Evolutionary conservation across 495 filamentous ascomycete species (phyloP).

Genomic region (Annulohypoxylon bovei): DNA sequence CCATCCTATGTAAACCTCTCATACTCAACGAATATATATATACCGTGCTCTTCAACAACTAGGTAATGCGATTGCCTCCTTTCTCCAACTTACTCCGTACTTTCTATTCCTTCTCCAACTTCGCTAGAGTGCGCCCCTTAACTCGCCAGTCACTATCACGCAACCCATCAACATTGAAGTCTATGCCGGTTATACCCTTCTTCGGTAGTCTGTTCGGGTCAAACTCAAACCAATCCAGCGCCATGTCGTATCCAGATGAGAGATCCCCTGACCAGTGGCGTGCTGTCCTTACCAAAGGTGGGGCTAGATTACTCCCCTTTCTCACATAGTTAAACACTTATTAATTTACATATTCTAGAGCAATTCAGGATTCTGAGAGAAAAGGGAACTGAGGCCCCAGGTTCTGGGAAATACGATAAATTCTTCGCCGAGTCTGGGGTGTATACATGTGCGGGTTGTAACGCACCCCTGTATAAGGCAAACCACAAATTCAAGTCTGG

Average conservation of each 20-base stretch:
- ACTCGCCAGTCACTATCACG: slow-evolving; percentile 11
- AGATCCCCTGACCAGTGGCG: slow-evolving; percentile 88
- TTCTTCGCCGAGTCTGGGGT: slow-evolving; percentile 78
- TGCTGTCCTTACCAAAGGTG: slow-evolving; percentile 80
- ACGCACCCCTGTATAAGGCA: slow-evolving; percentile 88
- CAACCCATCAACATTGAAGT: slow-evolving; percentile 50
- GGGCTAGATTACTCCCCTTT: slow-evolving; percentile 17
- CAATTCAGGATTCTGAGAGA: slow-evolving; percentile 93
- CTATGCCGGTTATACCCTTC: slow-evolving; percentile 80
- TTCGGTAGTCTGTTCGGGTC: slow-evolving; percentile 79
- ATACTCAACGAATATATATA: slow-evolving; percentile 5
- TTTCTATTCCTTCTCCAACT: slow-evolving; percentile 52
- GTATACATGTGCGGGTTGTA: slow-evolving; percentile 87
- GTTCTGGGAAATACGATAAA: slow-evolving; percentile 85
- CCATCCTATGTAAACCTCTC: background rate
- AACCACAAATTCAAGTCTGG: slow-evolving; percentile 94
- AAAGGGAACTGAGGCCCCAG: slow-evolving; percentile 87
- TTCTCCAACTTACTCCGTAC: slow-evolving; percentile 63
- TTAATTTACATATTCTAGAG: slow-evolving; percentile 60
- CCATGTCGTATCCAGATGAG: slow-evolving; percentile 82
- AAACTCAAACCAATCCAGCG: slow-evolving; percentile 55
- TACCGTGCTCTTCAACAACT: background rate
- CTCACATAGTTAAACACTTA: slow-evolving; percentile 12
- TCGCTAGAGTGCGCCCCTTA: slow-evolving; percentile 45
- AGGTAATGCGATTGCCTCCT: slow-evolving; percentile 65